Evolutionary conservation across 148 eudicot genomes (phyloP).

Genomic region (Camellia sinensis): DNA sequence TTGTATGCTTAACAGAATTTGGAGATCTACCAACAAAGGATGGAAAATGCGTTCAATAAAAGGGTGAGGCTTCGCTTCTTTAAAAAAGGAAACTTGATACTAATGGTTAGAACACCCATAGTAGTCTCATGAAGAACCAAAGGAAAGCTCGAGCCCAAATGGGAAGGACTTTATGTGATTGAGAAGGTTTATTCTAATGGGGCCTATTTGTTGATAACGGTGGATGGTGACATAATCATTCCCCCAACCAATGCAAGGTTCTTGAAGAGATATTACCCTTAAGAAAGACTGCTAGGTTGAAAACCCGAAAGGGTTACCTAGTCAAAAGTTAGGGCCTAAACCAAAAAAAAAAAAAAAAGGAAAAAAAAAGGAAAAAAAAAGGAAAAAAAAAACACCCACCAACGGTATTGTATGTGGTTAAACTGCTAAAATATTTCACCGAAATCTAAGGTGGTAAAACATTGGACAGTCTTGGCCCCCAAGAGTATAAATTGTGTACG

Average conservation of each 20-base stretch:
- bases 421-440: no score
- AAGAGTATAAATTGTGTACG: no score
- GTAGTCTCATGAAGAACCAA: neutral
- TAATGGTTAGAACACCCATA: neutral
- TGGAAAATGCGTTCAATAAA: conserved; percentile 6
- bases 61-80: neutral
- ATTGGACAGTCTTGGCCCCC: no score
- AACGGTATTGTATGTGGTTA: no score
- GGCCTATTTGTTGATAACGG: neutral
- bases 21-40: conserved; percentile 6
- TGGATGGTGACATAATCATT: neutral
- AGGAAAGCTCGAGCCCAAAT: conserved; percentile 7
- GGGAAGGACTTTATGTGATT: conserved; percentile 5
- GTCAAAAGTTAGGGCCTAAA: neutral
- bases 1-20: conserved; percentile 8
- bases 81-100: neutral
- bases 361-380: no score
- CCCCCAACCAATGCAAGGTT: neutral
- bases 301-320: neutral
- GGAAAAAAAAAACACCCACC: no score
- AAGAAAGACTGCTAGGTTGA: neutral
- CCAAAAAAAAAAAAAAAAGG: no score
- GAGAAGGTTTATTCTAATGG: neutral
- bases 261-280: conserved; percentile 2
- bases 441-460: no score